Base-by-base conservation (phyloP, 177 flowering plant species). In the Tripterygium wilfordii region DNA sequence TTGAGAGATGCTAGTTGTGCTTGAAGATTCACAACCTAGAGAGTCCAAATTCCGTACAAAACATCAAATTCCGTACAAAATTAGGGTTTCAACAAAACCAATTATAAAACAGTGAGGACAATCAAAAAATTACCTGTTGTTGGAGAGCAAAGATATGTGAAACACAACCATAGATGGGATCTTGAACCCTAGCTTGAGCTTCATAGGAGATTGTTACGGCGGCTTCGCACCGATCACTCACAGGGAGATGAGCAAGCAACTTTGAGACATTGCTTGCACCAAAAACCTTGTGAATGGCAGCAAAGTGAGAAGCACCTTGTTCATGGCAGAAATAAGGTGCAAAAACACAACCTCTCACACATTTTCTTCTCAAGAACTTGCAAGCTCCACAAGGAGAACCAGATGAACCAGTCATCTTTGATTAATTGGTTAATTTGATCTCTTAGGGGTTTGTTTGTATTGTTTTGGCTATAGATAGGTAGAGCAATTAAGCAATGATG, bases 311-410 rank as follows among this genome's bases (percentile, higher is more conserved):
- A 10, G 85, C 76, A 0, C 89, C 95, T 64, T 82, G 82, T 57
- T 85, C 95, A 57, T 80, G 80, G 45, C 82, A 69, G 62, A 82
- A 85, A 61, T 83, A 85, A 18, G 95, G 95, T 1, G 90, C 87
- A 57, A 85, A 85, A 48, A 85, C 78, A 55, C 90, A 85, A 3
- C 88, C 95, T 25, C 63, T 70, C 12, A 53, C 78, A 61, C 95
- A 85, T 64, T 83, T 85, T 51, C 90, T 74, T 36, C 90, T 78
- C 64, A 85, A 65, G 61, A 85, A 85, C 37, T 85, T 85, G 73
- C 95, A 85, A 16, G 90, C 95, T 39, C 95, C 95, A 70, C 90
- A 85, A 30, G 95, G 88, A 49, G 88, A 85, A 40, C 94, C 81
- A 36, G 77, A n/a, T n/a, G n/a, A 67, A 9, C 94, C 94, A 10